Percentiles rank a stretch among this genome's conserved stretches.
Evolutionary conservation across 768 basidiomycete genomes (phyloP).

Genomic region (Mycena indigotica): DNA sequence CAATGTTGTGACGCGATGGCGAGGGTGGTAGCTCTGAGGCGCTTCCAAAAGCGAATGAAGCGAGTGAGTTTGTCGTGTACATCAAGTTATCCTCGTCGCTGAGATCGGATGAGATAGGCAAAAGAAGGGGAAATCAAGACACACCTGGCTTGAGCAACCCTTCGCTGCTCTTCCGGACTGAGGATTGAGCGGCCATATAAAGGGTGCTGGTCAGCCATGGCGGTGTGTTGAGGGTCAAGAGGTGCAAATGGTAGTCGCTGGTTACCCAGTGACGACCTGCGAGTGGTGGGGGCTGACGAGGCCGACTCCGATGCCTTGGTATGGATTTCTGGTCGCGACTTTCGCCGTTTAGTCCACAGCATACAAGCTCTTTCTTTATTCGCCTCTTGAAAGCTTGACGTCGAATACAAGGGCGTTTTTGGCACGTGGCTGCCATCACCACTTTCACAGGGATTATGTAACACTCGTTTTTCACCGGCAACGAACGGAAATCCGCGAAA

Average conservation of each 20-base stretch:
- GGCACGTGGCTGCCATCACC: too few species aligned
- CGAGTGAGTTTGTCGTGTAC: slow-evolving; percentile 49
- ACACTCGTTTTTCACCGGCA: too few species aligned
- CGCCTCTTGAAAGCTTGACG: too few species aligned
- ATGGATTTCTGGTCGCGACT: background rate
- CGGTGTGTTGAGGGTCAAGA: slow-evolving; percentile 11
- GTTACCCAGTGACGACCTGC: slow-evolving; percentile 19
- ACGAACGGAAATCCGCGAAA: too few species aligned
- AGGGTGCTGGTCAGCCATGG: slow-evolving; percentile 9
- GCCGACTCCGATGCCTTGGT: background rate
- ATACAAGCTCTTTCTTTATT: too few species aligned
- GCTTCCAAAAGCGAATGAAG: slow-evolving; percentile 52
- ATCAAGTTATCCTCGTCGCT: slow-evolving; percentile 25
- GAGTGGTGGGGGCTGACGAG: background rate
- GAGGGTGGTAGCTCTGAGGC: slow-evolving; percentile 36
- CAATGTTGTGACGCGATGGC: slow-evolving; percentile 31
- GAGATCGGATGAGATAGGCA: background rate
- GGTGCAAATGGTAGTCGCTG: slow-evolving; percentile 17
- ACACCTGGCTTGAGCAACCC: slow-evolving; percentile 1
- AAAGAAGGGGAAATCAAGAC: background rate
- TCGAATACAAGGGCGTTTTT: too few species aligned
- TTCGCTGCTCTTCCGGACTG: slow-evolving; percentile 14
- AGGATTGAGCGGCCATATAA: slow-evolving; percentile 16
- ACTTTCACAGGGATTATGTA: too few species aligned
- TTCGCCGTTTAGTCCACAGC: background rate